Evolutionary conservation across 305 asterid genomes (phyloP), one percentile per base, ranked within the genome.

Genomic region (Petunia hybrid): DNA sequence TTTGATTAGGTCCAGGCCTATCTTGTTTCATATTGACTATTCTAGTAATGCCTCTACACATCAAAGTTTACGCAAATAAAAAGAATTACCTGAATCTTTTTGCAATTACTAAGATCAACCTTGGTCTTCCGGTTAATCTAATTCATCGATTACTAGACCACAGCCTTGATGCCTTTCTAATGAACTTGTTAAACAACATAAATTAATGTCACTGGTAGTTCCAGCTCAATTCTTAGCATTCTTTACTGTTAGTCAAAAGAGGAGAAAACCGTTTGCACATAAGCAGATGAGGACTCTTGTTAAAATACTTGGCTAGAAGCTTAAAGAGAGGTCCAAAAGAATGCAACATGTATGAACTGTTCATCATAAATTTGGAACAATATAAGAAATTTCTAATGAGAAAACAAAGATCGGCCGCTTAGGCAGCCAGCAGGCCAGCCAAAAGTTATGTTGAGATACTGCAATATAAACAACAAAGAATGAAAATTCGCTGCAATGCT

Each of bases 381-480:
- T 35, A 8, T n/a, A 36, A 63, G 43, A n/a, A 35, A 36, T 8
- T 63, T 9, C 43, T 63, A 4, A 9, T 62, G 40, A 62, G 41
- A 62, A 61, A 31, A 36, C 42, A 63, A 35, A 22, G 31, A 46
- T 69, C 76, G 22, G 45, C 59, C 41, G 45, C n/a, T 68, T 4
- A 68, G 22, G 57, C 22, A 16, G 64, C 64, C 38, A 3, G 64
- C 64, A 16, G 38, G 45, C 78, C 1, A 35, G 62, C 35, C 46
- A 35, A 51, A 36, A 12, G 31, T 12, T 12, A 1, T 65, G 35
- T 0, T 36, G 45, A 73, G 13, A 73, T 35, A 36, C 2, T 12
- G 63, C 51, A 73, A 73, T 13, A 73, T 31, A 48, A 71, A 51
- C 36, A 46, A 31, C 60, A 73, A n/a, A 73, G 8, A 73, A 36